A percentile compares a stretch with the other conserved stretches of the same genome.
phyloP scores from a whole-genome alignment of 257 asterid species.

The Fraxinus quadrangulata region DNA sequence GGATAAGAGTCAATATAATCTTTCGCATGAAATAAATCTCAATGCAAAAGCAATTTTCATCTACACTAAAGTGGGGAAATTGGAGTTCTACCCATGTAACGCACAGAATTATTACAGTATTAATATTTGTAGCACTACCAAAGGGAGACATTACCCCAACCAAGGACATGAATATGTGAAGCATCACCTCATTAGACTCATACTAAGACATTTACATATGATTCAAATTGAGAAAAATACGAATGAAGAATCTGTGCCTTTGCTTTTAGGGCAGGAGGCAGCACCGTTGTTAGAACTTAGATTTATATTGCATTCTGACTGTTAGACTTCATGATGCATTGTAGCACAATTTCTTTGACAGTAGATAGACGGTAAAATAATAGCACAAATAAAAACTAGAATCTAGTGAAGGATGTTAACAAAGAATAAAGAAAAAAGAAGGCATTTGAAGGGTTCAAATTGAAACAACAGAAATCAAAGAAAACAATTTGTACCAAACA shows the following conservation, averaged over 20 bases:
- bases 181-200: neutral
- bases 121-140: neutral
- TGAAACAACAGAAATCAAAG: no score
- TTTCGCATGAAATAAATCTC: no score
- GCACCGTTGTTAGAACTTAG: neutral
- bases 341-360: neutral
- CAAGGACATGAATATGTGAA: neutral
- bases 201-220: neutral
- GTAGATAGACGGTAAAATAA: neutral
- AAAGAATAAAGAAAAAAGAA: neutral
- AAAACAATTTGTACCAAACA: no score
- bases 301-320: neutral
- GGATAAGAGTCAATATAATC: no score
- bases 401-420: neutral
- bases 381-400: neutral
- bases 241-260: neutral
- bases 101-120: no score
- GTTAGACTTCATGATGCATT: neutral
- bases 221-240: neutral
- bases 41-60: no score
- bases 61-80: no score
- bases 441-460: neutral
- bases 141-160: neutral
- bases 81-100: no score
- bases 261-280: neutral